phyloP scores from a whole-genome alignment of 345 rosid genomes.

The Boechera divaricarpa region DNA sequence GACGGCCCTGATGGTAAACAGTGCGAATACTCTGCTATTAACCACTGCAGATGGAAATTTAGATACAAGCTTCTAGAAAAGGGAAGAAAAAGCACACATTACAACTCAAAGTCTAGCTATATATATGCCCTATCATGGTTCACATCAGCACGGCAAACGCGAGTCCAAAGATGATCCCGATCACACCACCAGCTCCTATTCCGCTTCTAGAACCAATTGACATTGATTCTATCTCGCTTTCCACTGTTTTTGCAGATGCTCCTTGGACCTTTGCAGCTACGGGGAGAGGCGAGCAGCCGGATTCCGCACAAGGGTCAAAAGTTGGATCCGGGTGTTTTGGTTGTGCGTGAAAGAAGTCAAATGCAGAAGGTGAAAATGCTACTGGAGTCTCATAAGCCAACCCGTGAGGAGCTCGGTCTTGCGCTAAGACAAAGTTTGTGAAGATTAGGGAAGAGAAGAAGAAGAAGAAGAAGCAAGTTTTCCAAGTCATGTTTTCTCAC shows the following conservation, averaged over 20 bases:
- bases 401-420: constrained; percentile 94
- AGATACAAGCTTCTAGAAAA: constrained; percentile 27
- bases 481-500: constrained; percentile 47
- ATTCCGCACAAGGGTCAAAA: constrained; percentile 39
- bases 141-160: constrained; percentile 49
- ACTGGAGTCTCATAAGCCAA: constrained; percentile 63
- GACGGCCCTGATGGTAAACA: not conserved
- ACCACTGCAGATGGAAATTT: constrained; percentile 9
- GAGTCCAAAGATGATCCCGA: constrained; percentile 55
- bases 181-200: constrained; percentile 52
- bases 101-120: constrained; percentile 30
- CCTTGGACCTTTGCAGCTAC: constrained; percentile 60
- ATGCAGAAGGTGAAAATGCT: constrained; percentile 84
- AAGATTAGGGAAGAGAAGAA: constrained; percentile 47
- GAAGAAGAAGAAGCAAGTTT: constrained; percentile 46
- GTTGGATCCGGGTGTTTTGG: constrained; percentile 44
- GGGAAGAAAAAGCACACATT: constrained; percentile 32
- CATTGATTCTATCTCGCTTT: constrained; percentile 43
- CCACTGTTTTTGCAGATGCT: constrained; percentile 39
- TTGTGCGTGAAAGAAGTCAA: constrained; percentile 81
- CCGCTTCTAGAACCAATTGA: constrained; percentile 37
- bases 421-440: constrained; percentile 52
- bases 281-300: constrained; percentile 69
- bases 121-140: constrained; percentile 31
- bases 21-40: not conserved